Conservation (phyloP, 805 yeast species). For the Wickerhamomyces chaumierensis region DNA sequence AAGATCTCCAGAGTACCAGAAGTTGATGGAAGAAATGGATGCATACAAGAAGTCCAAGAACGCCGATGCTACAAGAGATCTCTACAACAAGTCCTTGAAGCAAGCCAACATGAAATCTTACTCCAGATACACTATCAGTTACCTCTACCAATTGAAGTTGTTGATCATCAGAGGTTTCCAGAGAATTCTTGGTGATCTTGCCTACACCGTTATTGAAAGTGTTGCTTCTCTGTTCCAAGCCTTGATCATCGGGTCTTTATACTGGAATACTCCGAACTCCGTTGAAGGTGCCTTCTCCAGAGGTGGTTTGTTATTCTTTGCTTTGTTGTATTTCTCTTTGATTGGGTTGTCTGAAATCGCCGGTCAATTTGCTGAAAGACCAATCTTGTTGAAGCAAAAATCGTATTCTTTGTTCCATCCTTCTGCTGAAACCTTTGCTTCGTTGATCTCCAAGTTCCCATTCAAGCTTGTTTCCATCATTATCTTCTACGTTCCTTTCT, state of each 20-base stretch:
- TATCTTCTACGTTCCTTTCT: constrained; percentile 35
- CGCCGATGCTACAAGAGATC: constrained; percentile 25
- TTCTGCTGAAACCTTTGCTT: constrained; percentile 59
- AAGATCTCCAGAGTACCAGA: constrained; percentile 32
- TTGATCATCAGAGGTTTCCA: constrained; percentile 21
- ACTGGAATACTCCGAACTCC: constrained; percentile 50
- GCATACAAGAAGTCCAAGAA: not conserved
- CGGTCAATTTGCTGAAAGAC: constrained; percentile 13
- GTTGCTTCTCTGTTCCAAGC: constrained; percentile 40
- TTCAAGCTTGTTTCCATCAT: constrained; percentile 37
- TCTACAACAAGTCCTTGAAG: constrained; percentile 33
- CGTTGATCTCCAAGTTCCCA: constrained; percentile 52
- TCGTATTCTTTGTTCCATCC: constrained; percentile 65
- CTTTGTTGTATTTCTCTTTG: constrained; percentile 38
- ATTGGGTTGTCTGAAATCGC: constrained; percentile 35
- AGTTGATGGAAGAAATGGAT: constrained; percentile 23
- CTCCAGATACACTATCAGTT: constrained; percentile 43
- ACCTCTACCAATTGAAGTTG: constrained; percentile 36
- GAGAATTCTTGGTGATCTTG: constrained; percentile 39
- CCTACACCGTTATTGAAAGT: constrained; percentile 29
- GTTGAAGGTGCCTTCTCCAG: constrained; percentile 53
- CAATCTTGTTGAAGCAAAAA: constrained; percentile 61
- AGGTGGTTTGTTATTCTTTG: constrained; percentile 46
- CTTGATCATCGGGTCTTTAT: constrained; percentile 43
- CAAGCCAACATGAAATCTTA: constrained; percentile 31